Base-by-base conservation (phyloP, 2,329 filamentous ascomycete species). In the Aureobasidium zeae region DNA sequence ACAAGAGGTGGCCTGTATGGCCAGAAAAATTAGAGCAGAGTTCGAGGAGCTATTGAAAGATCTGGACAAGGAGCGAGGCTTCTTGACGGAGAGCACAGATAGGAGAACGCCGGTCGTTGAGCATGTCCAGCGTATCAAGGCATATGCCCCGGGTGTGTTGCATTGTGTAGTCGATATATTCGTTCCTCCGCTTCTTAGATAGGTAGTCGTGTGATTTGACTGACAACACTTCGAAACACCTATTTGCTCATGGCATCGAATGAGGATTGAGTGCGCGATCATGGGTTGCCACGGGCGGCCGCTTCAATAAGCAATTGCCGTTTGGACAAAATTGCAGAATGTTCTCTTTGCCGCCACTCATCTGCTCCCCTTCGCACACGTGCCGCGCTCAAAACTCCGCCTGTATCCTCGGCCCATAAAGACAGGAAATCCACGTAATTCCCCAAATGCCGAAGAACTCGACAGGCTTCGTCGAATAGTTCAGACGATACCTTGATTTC, bases 141-240 rank as follows among this genome's bases (percentile, higher is more conserved):
- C 70, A 39, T 79, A 75, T 60, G 74, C 74, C 25, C 76, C 76
- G 4, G 75, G 75, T 1, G 70, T 79, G 2, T 67, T 74, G 62
- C 75, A 79, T 61, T 75, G 68, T 50, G 74, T 79, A n/a, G 67
- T 77, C 53, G 75, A 79, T 57, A 65, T 79, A 26, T 52, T 25
- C 11, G 22, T 47, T 28, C 32, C 45, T 12, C 19, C 37, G 21
- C 10, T 38, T 28, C 25, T 15, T 33, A 34, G 26, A 34, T 43
- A n/a, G n/a, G n/a, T n/a, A n/a, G n/a, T n/a, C n/a, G n/a, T n/a
- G n/a, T n/a, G n/a, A n/a, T n/a, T n/a, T n/a, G n/a, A n/a, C n/a
- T n/a, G n/a, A n/a, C n/a, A n/a, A n/a, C n/a, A n/a, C n/a, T n/a
- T n/a, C n/a, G n/a, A n/a, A n/a, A n/a, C n/a, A n/a, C n/a, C n/a